Base-by-base conservation (phyloP, 1,284 basidiomycete genomes). In the Marasmius tenuissimus region DNA sequence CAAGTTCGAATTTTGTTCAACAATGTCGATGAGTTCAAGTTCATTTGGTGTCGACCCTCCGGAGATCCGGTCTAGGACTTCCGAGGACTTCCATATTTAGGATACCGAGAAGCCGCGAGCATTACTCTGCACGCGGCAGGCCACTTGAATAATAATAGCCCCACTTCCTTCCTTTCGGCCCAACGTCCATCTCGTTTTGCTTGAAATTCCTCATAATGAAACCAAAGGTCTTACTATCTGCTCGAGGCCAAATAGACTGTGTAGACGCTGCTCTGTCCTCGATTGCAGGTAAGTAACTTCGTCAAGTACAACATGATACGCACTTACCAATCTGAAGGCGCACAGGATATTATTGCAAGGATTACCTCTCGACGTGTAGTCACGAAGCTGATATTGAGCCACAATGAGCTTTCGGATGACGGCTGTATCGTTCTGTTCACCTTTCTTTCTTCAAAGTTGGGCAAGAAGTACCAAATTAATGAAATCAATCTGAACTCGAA, bases 401-500 rank as follows among this genome's bases (percentile, higher is more conserved):
- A 87, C 63, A 90, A 88, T 65, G 65, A 76, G 12, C 79, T 91
- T 3, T 80, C 81, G 3, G 83, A 88, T 67, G 81, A 83, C 16
- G 89, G 88, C n/a, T 78, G 82, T 64, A 75, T 76, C 34, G 72
- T 75, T 9, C 71, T 91, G 7, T 88, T 89, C 68, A 72, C 74
- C 35, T 89, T 83, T 66, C 78, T 91, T 8, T 72, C 74, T 38
- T 85, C 86, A 4, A 65, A 73, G 14, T 65, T 75, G 20, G 86
- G 84, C 8, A 73, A 75, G 54, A 76, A 73, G 59, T 77, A 86
- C 68, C 73, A 71, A 57, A 77, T 91, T 61, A 68, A 73, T 1
- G 83, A 87, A 63, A 85, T 91, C 49, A 79, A 75, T 65, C 70
- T 91, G 60, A 87, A 85, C 61, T 75, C 77, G 10, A 87, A 85